These are phyloP conservation scores for Entomortierella lignicola DNA, from an alignment of 192 early-diverging fungal genomes.

Conservation along the genomic window DNA sequence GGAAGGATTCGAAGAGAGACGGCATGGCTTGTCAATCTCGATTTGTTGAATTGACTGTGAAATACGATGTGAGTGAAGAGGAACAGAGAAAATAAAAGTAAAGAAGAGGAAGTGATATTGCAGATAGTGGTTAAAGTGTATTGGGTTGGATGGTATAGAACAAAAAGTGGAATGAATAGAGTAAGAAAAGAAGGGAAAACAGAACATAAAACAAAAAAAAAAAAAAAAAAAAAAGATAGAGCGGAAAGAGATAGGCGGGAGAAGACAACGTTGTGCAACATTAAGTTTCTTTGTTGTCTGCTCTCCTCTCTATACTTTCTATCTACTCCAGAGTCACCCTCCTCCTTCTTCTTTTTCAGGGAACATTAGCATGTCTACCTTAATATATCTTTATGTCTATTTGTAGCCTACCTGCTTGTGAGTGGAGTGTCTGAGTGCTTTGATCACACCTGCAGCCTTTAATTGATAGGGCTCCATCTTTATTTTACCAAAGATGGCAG, in stretches of 20 bases:
- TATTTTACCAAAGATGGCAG: no score
- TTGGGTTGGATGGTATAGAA: neutral
- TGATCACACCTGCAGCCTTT: no score
- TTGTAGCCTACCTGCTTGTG: no score
- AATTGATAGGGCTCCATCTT: no score
- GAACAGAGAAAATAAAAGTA: neutral
- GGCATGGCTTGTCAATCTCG: constrained; percentile 56
- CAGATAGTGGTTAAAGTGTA: neutral
- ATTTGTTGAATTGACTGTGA: neutral
- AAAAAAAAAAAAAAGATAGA: neutral
- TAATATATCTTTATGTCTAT: no score
- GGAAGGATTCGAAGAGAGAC: constrained; percentile 64
- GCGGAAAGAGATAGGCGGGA: neutral
- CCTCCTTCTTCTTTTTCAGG: no score
- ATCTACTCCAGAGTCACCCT: no score
- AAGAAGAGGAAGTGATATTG: neutral
- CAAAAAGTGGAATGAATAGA: neutral
- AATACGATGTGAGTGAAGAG: neutral
- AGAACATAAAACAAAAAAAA: neutral
- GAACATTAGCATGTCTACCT: no score
- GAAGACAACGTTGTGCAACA: no score
- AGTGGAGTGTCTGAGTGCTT: no score
- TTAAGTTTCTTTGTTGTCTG: no score
- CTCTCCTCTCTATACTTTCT: no score
- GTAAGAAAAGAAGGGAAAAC: neutral